Percentiles rank a stretch among this genome's conserved stretches.
These are phyloP conservation scores for Podila epigama DNA, from an alignment of 192 early-diverging fungal genomes.

Conservation along the genomic window DNA sequence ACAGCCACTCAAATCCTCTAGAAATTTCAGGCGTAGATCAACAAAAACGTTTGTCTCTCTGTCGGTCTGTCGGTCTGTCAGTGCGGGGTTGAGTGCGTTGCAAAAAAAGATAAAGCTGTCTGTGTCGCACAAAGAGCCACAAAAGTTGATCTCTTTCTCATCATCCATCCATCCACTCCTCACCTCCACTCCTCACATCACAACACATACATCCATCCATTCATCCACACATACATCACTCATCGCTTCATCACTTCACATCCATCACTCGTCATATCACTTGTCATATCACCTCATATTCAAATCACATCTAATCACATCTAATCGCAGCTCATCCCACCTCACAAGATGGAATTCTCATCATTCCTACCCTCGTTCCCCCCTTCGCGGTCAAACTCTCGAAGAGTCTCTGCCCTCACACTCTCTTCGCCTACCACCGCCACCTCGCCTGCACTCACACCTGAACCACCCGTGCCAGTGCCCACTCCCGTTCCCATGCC, in stretches of 20 bases:
- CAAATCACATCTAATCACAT: neutral
- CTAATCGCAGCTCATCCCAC: neutral
- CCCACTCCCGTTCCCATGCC: conserved; percentile 26
- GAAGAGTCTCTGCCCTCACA: conserved; percentile 29
- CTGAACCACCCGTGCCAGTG: too few relatives aligned
- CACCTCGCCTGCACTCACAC: conserved; percentile 18
- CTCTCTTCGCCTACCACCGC: conserved; percentile 24
- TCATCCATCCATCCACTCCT: too few relatives aligned
- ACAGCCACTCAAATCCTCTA: too few relatives aligned
- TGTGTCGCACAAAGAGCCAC: neutral
- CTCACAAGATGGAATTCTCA: conserved; percentile 1
- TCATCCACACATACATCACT: neutral
- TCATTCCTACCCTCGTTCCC: conserved; percentile 31
- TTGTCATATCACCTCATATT: neutral
- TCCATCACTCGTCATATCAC: neutral
- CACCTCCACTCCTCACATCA: too few relatives aligned
- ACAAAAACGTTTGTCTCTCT: neutral
- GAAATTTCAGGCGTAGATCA: too few relatives aligned
- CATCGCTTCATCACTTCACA: neutral
- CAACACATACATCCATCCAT: neutral
- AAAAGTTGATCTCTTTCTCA: neutral
- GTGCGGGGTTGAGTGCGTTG: too few relatives aligned
- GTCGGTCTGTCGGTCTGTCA: too few relatives aligned
- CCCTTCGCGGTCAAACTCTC: conserved; percentile 38
- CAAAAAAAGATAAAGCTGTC: too few relatives aligned